These are phyloP conservation scores for Phytophthora europaea DNA, from an alignment of 352 stramenopile genomes.

Conservation along the genomic window DNA sequence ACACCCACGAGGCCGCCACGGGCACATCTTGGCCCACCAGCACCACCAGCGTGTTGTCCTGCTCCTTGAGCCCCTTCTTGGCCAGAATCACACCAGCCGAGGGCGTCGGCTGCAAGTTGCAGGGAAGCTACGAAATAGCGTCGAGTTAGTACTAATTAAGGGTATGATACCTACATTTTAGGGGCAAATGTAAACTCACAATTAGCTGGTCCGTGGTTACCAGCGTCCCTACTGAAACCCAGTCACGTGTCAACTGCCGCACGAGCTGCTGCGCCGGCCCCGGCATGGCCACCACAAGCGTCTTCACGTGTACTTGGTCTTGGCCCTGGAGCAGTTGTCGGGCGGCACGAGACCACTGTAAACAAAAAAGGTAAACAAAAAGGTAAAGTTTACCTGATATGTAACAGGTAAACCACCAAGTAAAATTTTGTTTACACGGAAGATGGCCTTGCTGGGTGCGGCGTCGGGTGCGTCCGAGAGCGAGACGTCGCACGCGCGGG, in stretches of 20 bases:
- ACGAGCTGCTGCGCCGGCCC: slow-evolving; percentile 60
- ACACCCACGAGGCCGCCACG: slow-evolving; percentile 55
- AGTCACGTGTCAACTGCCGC: slow-evolving; percentile 52
- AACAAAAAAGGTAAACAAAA: slow-evolving; percentile 8
- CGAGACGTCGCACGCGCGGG: slow-evolving; percentile 50
- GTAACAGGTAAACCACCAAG: neutral
- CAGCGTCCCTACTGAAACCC: slow-evolving; percentile 60
- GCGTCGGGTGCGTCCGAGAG: slow-evolving; percentile 34
- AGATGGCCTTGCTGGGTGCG: slow-evolving; percentile 49
- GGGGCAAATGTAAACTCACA: slow-evolving; percentile 31
- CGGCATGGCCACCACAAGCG: slow-evolving; percentile 60
- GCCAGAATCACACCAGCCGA: slow-evolving; percentile 48
- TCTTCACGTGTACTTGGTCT: slow-evolving; percentile 33
- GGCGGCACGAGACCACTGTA: slow-evolving; percentile 62
- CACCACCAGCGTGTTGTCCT: slow-evolving; percentile 52
- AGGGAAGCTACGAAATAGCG: slow-evolving; percentile 32
- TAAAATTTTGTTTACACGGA: slow-evolving; percentile 54
- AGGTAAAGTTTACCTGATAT: neutral
- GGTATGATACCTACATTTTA: neutral
- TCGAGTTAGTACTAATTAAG: slow-evolving; percentile 1
- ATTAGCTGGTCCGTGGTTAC: slow-evolving; percentile 60
- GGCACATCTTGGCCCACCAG: slow-evolving; percentile 57
- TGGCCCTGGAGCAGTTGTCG: slow-evolving; percentile 29
- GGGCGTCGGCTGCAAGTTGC: slow-evolving; percentile 15
- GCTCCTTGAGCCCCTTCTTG: slow-evolving; percentile 37